Evolutionary conservation across 1,284 basidiomycete species (phyloP).

Genomic region (Fistulinella cinereoalba): DNA sequence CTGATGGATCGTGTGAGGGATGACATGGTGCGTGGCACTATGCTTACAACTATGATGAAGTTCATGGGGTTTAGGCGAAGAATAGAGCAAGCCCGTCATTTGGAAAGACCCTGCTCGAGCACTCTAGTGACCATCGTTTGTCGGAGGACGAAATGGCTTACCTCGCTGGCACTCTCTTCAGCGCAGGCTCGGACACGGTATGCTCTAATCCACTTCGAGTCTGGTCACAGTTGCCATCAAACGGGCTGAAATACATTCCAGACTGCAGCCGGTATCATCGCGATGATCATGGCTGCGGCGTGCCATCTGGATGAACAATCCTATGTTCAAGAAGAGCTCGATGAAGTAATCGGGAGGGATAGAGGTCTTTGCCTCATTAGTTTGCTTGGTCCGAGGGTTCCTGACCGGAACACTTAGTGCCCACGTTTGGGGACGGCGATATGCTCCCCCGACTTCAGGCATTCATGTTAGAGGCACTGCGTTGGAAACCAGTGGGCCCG

Average conservation of each 20-base stretch:
- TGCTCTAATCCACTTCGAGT: no score
- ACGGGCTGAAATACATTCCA: background rate
- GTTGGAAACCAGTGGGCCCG: background rate
- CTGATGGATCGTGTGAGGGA: slow-evolving; percentile 9
- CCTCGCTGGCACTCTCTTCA: slow-evolving; percentile 10
- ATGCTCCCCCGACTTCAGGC: background rate
- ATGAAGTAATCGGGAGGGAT: background rate
- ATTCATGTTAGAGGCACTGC: background rate
- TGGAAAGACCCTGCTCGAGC: slow-evolving; percentile 9
- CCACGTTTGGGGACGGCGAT: background rate
- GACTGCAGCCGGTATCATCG: background rate
- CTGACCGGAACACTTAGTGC: background rate
- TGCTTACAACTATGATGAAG: background rate
- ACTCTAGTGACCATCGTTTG: slow-evolving; percentile 6
- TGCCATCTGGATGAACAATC: background rate
- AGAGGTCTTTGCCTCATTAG: background rate
- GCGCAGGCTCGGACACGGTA: slow-evolving; percentile 10
- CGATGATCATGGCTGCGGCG: background rate
- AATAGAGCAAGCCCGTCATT: slow-evolving; percentile 5
- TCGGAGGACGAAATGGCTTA: slow-evolving; percentile 16
- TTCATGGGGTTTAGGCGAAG: background rate
- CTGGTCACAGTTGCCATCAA: background rate
- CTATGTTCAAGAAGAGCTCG: background rate
- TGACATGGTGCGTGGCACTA: slow-evolving; percentile 2
- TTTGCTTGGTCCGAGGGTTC: background rate